Base-by-base conservation (phyloP, 108 stramenopile species). In the Fistulifera pelliculosa region DNA sequence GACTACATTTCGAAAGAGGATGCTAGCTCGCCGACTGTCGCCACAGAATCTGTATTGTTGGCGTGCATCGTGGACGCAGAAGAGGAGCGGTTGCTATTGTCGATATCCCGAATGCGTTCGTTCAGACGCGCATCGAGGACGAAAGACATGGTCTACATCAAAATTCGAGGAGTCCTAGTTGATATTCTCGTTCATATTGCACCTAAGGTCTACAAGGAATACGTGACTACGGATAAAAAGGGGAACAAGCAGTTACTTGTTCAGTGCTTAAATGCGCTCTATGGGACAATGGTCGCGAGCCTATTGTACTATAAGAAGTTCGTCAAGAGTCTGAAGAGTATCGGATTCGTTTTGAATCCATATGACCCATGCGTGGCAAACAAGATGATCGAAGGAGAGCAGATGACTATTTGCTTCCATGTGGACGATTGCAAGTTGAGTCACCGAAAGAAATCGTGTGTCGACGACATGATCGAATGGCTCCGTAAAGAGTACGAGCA, bases 101-200 rank as follows among this genome's bases (percentile, higher is more conserved):
- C 53, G 81, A 83, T 21, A 38, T 83, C 13, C 72, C 71, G 0
- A 60, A 55, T 21, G 69, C 75, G 0, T 83, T 76, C 51, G 21
- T 82, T 6, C 80, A 82, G 35, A 55, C 76, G n/a, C 21, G 67
- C 1, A 53, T 47, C 27, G 69, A 70, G 19, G 54, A 55, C 3
- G 8, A 5, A 18, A 35, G 31, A 35, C 3, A 35, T 25, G 2
- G 27, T 65, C 8, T 27, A 41, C 60, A 26, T 71, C 35, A 40
- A 41, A 38, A 12, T 71, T n/a, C 47, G 47, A 5, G 71, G 71
- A 1, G 8, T 14, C 8, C 51, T 66, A 56, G 60, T 35, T 16
- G 71, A 66, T 0, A 15, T 72, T 0, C 56, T 72, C 1, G 18
- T 47, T 0, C 13, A 52, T 1, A 65, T 72, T 15, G 65, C 49